Conservation (phyloP, 73 alveolate genomes). For the Durusdinium trenchii region DNA sequence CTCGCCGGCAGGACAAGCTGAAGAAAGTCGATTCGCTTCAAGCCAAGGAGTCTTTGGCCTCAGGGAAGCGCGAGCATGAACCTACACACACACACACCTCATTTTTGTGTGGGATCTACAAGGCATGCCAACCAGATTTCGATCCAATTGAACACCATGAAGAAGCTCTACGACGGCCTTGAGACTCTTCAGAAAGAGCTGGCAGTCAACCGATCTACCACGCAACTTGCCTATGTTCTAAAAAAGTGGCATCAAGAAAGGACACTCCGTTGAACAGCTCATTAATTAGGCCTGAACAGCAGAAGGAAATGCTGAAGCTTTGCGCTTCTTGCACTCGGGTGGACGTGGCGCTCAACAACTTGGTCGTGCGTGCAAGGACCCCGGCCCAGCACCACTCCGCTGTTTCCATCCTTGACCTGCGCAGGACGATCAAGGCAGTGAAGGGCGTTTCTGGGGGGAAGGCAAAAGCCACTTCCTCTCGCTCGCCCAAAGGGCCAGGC, state of each 20-base stretch:
- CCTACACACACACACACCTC: neutral
- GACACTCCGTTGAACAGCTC: neutral
- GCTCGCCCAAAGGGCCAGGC: too few relatives aligned
- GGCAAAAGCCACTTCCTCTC: too few relatives aligned
- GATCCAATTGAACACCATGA: neutral
- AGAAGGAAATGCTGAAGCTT: neutral
- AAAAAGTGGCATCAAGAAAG: neutral
- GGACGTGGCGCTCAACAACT: neutral
- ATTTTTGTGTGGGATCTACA: neutral
- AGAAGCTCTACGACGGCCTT: neutral
- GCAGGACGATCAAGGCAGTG: neutral
- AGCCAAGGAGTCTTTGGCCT: neutral
- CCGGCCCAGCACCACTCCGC: neutral
- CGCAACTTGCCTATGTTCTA: neutral
- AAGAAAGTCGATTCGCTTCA: neutral
- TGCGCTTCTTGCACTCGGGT: neutral
- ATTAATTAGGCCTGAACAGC: neutral
- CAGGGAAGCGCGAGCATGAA: neutral
- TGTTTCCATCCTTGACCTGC: neutral
- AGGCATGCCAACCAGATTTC: neutral
- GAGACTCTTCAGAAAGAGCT: neutral
- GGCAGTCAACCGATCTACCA: neutral
- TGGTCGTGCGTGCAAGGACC: constrained; percentile 37
- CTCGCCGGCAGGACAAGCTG: neutral
- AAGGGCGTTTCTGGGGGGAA: too few relatives aligned